Evolutionary conservation across 106 monocot species (phyloP).

Genomic region (Dioscorea alata): DNA sequence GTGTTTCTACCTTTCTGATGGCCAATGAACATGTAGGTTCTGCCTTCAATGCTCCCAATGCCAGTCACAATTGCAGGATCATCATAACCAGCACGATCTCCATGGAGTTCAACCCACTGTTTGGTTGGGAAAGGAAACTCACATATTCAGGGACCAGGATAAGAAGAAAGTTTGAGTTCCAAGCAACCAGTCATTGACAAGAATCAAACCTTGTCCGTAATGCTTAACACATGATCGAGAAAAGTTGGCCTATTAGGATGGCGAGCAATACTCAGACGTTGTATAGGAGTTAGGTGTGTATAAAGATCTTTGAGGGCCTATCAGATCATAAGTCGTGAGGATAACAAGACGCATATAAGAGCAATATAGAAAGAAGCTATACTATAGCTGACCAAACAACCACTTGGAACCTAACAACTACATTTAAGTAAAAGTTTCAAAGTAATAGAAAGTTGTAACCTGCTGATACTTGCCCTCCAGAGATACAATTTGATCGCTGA

Average conservation of each 20-base stretch:
- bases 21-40: conserved; percentile 83
- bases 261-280: conserved; percentile 69
- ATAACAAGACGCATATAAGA: not conserved
- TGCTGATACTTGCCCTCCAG: conserved; percentile 81
- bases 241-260: conserved; percentile 94
- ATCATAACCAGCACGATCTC: conserved; percentile 90
- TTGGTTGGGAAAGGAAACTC: not conserved
- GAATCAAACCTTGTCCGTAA: conserved; percentile 61
- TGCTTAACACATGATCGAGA: conserved; percentile 77
- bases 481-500: conserved; percentile 64
- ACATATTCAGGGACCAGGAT: not conserved
- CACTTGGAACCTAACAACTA: too few species aligned
- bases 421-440: too few species aligned
- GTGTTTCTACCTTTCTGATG: conserved; percentile 97
- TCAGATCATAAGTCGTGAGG: not conserved
- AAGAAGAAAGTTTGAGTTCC: not conserved
- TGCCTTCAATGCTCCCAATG: conserved; percentile 75
- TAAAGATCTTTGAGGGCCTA: conserved; percentile 76
- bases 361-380: too few species aligned
- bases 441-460: conserved; percentile 14
- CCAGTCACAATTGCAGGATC: conserved; percentile 89
- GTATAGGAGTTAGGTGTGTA: conserved; percentile 68
- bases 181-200: not conserved
- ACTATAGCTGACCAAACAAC: too few species aligned
- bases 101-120: conserved; percentile 96